Percentiles rank a stretch among this genome's conserved stretches.
Conservation (phyloP, 2,329 filamentous ascomycete genomes). For the Anthostomella pinea region DNA sequence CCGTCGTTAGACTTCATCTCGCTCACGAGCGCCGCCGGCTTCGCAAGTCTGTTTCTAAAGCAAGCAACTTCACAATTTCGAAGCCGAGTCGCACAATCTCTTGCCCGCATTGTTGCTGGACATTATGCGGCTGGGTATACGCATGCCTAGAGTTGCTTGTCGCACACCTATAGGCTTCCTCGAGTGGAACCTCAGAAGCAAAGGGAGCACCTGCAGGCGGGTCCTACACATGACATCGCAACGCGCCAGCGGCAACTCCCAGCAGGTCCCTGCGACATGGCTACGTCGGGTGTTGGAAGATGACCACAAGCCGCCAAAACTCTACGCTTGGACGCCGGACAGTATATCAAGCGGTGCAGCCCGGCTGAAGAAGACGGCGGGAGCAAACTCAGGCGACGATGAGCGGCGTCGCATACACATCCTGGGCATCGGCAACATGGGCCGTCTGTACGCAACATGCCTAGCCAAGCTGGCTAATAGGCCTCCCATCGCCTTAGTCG, state of each 20-base stretch:
- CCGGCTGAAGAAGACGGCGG: neutral
- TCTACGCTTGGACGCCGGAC: constrained; percentile 30
- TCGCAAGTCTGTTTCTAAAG: too few species aligned
- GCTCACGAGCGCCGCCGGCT: too few species aligned
- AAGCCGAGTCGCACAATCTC: too few species aligned
- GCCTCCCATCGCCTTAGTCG: constrained; percentile 77
- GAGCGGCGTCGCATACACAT: constrained; percentile 62
- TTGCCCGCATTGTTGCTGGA: too few species aligned
- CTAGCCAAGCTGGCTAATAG: constrained; percentile 57
- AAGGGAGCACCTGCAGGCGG: neutral
- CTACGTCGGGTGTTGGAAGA: constrained; percentile 21
- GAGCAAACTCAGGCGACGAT: neutral
- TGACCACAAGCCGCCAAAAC: constrained; percentile 14
- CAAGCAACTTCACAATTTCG: too few species aligned
- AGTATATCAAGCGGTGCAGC: constrained; percentile 15
- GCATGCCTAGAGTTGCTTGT: too few species aligned
- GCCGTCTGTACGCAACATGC: constrained; percentile 72
- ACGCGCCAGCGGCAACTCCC: constrained; percentile 1
- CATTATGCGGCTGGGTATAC: too few species aligned
- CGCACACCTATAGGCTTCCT: too few species aligned
- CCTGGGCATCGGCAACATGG: constrained; percentile 78
- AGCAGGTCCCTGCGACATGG: constrained; percentile 21
- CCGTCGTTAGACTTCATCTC: too few species aligned
- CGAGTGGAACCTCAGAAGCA: constrained; percentile 4
- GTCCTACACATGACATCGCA: constrained; percentile 4